phyloP scores from a whole-genome alignment of 2,329 filamentous ascomycete genomes.

The Dactylellina drechsleri region DNA sequence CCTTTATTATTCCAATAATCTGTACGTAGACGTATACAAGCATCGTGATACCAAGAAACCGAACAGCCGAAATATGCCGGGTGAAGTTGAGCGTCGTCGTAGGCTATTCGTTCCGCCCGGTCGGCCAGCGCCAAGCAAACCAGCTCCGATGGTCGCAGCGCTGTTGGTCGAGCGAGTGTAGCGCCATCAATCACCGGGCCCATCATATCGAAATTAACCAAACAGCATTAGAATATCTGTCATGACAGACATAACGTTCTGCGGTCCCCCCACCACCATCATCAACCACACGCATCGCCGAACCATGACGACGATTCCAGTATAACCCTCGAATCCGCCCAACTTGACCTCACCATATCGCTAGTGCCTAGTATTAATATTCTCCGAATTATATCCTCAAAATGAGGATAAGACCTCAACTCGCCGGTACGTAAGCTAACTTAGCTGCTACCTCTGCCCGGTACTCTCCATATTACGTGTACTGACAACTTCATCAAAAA shows the following conservation, averaged over 20 bases:
- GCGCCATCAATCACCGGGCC: conserved; percentile 17
- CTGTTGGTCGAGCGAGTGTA: not conserved
- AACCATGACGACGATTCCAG: conserved; percentile 24
- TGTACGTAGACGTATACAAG: too few relatives aligned
- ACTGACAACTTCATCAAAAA: conserved; percentile 17
- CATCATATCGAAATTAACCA: too few relatives aligned
- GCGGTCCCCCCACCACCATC: conserved; percentile 21
- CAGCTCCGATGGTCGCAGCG: conserved; percentile 14
- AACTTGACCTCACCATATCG: not conserved
- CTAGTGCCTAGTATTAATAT: not conserved
- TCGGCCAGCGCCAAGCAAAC: conserved; percentile 27
- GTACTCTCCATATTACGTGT: too few relatives aligned
- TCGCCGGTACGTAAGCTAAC: conserved; percentile 34
- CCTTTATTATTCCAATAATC: too few relatives aligned
- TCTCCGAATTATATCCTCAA: not conserved
- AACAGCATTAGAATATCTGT: conserved; percentile 37
- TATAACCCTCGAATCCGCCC: not conserved
- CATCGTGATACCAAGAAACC: not conserved
- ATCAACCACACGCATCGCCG: not conserved
- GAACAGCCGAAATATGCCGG: too few relatives aligned
- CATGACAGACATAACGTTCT: too few relatives aligned
- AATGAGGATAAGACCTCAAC: conserved; percentile 52
- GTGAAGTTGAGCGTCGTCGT: conserved; percentile 14
- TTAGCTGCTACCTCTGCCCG: not conserved
- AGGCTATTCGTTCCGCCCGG: conserved; percentile 14